Conservation (phyloP, 2,329 filamentous ascomycete genomes). For the Fusarium sambucinum region DNA sequence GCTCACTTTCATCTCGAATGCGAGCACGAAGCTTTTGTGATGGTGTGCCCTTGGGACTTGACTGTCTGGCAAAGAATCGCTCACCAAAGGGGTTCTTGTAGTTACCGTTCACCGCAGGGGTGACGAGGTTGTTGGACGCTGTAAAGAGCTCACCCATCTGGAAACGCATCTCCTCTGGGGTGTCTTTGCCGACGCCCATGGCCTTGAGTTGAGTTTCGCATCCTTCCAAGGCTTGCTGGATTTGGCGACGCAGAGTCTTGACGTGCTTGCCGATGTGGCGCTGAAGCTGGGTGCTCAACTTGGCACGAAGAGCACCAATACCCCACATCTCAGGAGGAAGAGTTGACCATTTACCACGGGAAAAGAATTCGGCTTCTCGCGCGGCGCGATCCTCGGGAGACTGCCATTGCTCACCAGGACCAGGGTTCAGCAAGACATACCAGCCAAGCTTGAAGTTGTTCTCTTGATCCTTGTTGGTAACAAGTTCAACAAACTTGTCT, state of each 20-base stretch:
- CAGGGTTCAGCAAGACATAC: slow-evolving; percentile 65
- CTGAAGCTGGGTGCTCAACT: slow-evolving; percentile 64
- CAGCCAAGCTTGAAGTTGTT: slow-evolving; percentile 66
- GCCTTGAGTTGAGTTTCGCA: slow-evolving; percentile 63
- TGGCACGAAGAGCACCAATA: slow-evolving; percentile 59
- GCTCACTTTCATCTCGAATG: slow-evolving; percentile 64
- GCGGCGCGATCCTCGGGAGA: slow-evolving; percentile 57
- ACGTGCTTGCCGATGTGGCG: slow-evolving; percentile 66
- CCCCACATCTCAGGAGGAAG: slow-evolving; percentile 63
- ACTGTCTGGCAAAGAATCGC: slow-evolving; percentile 63
- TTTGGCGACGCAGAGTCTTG: slow-evolving; percentile 63
- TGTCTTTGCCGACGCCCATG: slow-evolving; percentile 64
- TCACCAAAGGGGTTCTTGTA: slow-evolving; percentile 67
- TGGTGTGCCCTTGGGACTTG: slow-evolving; percentile 63
- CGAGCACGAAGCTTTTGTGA: slow-evolving; percentile 65
- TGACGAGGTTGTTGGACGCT: slow-evolving; percentile 65
- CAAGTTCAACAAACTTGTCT: slow-evolving; percentile 66
- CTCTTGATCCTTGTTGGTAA: slow-evolving; percentile 62
- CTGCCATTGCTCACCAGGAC: slow-evolving; percentile 60
- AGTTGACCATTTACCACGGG: slow-evolving; percentile 61
- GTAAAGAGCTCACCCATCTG: slow-evolving; percentile 67
- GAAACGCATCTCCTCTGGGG: slow-evolving; percentile 65
- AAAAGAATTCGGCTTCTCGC: slow-evolving; percentile 63
- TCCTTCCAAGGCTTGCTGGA: slow-evolving; percentile 62
- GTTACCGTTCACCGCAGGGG: slow-evolving; percentile 65